A percentile compares a stretch with the other conserved stretches of the same genome.
These are phyloP conservation scores for Geotrichum candidum DNA, from an alignment of 1,139 yeast genomes.

Conservation along the genomic window DNA sequence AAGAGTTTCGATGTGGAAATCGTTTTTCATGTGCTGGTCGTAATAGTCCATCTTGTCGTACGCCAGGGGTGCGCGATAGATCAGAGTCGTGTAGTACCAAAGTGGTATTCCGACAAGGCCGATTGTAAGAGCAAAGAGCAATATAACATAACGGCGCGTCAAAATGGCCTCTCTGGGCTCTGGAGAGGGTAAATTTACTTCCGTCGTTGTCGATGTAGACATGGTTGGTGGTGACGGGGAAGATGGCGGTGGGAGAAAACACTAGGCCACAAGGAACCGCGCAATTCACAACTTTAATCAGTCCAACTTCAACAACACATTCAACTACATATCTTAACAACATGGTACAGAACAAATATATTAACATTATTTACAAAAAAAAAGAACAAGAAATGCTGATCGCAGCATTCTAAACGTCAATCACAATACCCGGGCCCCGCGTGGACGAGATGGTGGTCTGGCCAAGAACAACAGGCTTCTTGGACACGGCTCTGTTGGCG, in stretches of 20 bases:
- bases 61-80: conserved; percentile 73
- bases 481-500: conserved; percentile 43
- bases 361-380: not conserved
- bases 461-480: conserved; percentile 66
- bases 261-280: not conserved
- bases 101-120: conserved; percentile 62
- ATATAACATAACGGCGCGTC: conserved; percentile 14
- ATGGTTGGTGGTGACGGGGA: not conserved
- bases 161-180: not conserved
- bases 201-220: not conserved
- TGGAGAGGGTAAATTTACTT: not conserved
- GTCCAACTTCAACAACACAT: not conserved
- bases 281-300: not conserved
- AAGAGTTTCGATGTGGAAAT: conserved; percentile 49
- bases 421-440: conserved; percentile 74
- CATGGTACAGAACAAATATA: not conserved
- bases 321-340: not conserved
- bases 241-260: not conserved
- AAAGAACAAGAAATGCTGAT: not conserved
- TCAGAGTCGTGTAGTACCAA: conserved; percentile 64
- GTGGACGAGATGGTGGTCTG: conserved; percentile 66
- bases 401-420: conserved; percentile 43
- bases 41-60: conserved; percentile 44
- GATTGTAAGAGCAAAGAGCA: conserved; percentile 37
- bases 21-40: conserved; percentile 35